Percentiles rank a stretch among this genome's conserved stretches.
Conservation (phyloP, 179 eudicot genomes). For the Amaranthus tricolor region DNA sequence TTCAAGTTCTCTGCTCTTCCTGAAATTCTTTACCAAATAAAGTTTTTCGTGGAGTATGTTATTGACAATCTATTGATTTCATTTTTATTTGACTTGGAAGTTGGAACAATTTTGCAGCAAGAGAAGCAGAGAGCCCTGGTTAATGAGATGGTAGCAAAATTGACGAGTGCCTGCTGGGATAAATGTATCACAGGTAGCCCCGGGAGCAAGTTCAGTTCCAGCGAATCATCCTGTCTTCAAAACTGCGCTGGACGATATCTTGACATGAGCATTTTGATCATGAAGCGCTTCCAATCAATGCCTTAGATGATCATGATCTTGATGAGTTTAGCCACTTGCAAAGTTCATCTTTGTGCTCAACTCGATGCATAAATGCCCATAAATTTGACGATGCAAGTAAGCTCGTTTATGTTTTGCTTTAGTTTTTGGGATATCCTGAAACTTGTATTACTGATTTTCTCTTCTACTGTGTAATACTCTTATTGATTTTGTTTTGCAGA, state of each 20-base stretch:
- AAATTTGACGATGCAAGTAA: slow-evolving; percentile 3
- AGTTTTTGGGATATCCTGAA: neutral
- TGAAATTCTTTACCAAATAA: neutral
- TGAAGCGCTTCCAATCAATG: slow-evolving; percentile 60
- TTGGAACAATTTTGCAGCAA: slow-evolving; percentile 42
- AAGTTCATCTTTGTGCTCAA: neutral
- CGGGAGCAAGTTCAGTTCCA: slow-evolving; percentile 77
- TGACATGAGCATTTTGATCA: slow-evolving; percentile 52
- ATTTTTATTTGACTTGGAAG: too few species aligned
- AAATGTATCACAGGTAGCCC: slow-evolving; percentile 70
- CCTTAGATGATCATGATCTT: slow-evolving; percentile 22
- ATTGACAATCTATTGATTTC: neutral
- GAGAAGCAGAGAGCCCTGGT: slow-evolving; percentile 77
- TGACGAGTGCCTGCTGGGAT: slow-evolving; percentile 73
- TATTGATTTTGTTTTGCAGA: too few species aligned
- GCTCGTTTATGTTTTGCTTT: neutral
- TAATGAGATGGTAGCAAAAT: slow-evolving; percentile 66
- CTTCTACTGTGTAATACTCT: too few species aligned
- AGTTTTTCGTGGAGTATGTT: neutral
- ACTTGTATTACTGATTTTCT: neutral
- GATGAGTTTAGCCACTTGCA: neutral
- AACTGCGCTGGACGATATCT: slow-evolving; percentile 65
- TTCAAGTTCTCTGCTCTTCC: too few species aligned
- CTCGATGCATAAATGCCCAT: neutral
- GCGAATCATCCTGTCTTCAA: slow-evolving; percentile 60